A percentile compares a stretch with the other conserved stretches of the same genome.
Evolutionary conservation across 192 early-diverging fungal genomes (phyloP).

Genomic region (Entrophospora sp.): DNA sequence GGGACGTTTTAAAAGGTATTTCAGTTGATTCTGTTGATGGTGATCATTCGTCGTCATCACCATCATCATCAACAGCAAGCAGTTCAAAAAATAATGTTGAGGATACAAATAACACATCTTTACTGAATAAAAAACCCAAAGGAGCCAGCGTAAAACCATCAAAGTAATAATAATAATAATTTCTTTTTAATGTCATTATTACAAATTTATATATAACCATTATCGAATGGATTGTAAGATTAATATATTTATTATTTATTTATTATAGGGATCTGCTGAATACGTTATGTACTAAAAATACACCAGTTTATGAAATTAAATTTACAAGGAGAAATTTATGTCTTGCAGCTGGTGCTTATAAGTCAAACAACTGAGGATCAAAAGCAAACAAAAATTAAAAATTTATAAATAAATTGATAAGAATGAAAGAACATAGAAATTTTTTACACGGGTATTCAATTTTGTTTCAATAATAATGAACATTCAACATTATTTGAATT

Average conservation of each 20-base stretch:
- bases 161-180: not conserved
- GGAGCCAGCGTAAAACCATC: not conserved
- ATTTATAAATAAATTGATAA: too few species aligned
- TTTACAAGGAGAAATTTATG: conserved; percentile 82
- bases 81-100: conserved; percentile 3
- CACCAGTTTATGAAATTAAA: conserved; percentile 83
- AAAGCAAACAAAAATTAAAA: too few species aligned
- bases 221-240: not conserved
- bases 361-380: not conserved
- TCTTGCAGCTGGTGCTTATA: conserved; percentile 73
- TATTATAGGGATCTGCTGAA: conserved; percentile 46
- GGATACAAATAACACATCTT: not conserved
- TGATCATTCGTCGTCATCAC: too few species aligned
- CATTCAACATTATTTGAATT: too few species aligned
- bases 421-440: too few species aligned
- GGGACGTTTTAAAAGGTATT: conserved; percentile 72
- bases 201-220: not conserved
- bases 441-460: too few species aligned
- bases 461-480: too few species aligned
- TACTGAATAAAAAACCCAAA: not conserved
- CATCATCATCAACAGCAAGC: not conserved
- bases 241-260: not conserved
- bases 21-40: too few species aligned
- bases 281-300: conserved; percentile 83
- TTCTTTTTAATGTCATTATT: not conserved